These are phyloP conservation scores for Biscogniauxia marginata DNA, from an alignment of 2,329 filamentous ascomycete genomes.

Conservation along the genomic window DNA sequence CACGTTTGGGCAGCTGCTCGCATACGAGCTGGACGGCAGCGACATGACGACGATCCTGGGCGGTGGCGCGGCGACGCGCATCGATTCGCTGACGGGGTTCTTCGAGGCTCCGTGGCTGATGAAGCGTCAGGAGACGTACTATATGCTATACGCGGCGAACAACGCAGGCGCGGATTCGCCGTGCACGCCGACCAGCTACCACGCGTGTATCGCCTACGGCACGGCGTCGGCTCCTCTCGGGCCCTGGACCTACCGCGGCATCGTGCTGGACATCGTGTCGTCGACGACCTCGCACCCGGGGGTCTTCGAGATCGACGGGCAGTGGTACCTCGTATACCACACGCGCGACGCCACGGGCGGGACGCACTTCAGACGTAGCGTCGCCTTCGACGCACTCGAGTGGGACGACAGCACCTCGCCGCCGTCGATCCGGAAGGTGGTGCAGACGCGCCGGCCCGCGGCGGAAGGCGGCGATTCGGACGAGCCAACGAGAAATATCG, in stretches of 20 bases:
- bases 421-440: conserved; percentile 29
- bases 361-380: conserved; percentile 36
- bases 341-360: conserved; percentile 36
- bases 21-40: conserved; percentile 30
- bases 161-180: conserved; percentile 36
- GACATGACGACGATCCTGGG: conserved; percentile 38
- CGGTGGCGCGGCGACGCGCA: conserved; percentile 15
- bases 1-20: conserved; percentile 36
- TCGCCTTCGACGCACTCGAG: conserved; percentile 35
- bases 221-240: conserved; percentile 34
- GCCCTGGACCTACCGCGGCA: conserved; percentile 36
- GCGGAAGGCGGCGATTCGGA: conserved; percentile 9
- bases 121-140: conserved; percentile 36
- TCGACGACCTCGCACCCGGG: conserved; percentile 38
- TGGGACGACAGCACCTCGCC: conserved; percentile 32
- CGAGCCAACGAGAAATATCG: conserved; percentile 35
- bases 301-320: conserved; percentile 29
- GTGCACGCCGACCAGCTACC: conserved; percentile 38
- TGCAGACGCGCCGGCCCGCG: conserved; percentile 30
- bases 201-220: conserved; percentile 39
- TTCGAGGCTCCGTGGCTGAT: conserved; percentile 41
- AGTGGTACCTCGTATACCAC: conserved; percentile 36
- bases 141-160: conserved; percentile 40
- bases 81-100: conserved; percentile 32
- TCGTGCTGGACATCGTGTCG: conserved; percentile 37